Evolutionary conservation across 805 yeast genomes (phyloP), one percentile per base, ranked within the genome.

Genomic region (Kazachstania taianensis): DNA sequence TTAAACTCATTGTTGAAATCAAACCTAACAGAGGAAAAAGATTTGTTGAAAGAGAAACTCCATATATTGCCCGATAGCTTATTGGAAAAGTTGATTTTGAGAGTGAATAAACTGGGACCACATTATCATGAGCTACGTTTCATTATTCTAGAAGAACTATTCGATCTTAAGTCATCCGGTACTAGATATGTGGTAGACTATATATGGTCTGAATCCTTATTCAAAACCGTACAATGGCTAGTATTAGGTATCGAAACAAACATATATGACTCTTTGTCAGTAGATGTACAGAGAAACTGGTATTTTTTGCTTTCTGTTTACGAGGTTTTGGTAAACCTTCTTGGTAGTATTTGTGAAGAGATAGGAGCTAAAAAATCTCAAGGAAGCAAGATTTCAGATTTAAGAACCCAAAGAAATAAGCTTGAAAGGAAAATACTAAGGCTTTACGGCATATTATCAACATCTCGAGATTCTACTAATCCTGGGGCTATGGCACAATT

Each of bases 301-400:
- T 48, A 43, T 26, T 25, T 55, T 3, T 53, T 53, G 3, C 40
- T 65, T 3, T 50, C 73, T 1, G 45, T 70, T 2, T 65, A 55
- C 42, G 81, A 75, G 41, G 43, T 72, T 1, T 44, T 73, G 9
- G 57, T 69, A 0, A 73, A 75, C 43, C 33, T 41, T 43, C 19
- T 69, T 61, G 61, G 64, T 55, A 28, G 43, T 42, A 10, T 49
- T 46, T 32, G 63, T 53, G 50, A 52, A 36, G 42, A 62, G 43
- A 43, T 53, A 52, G 41, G 36, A 13, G 28, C 52, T 1, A 41
- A 60, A 47, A 52, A 54, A 49, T 23, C 49, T 20, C 50, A 63
- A 44, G 51, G 51, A 43, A 60, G 52, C 12, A 48, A 53, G 32
- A 39, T 41, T 2, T 33, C 40, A 4, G 67, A 64, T 4, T 39